A percentile compares a stretch with the other conserved stretches of the same genome.
Evolutionary conservation across 257 asterid genomes (phyloP).

Genomic region (Buddleja alternifolia): DNA sequence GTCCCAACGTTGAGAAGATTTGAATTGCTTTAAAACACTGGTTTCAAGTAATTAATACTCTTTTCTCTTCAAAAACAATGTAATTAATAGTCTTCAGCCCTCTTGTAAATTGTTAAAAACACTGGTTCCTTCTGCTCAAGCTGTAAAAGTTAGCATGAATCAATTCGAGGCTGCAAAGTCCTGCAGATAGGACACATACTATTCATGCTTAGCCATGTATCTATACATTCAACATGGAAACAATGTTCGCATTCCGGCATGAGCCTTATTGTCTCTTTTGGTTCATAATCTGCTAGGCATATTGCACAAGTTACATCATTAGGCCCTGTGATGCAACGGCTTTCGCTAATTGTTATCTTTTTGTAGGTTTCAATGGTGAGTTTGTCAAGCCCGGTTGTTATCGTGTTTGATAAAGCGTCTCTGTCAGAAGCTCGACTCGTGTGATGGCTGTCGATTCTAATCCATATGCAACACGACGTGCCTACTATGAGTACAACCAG

Average conservation of each 20-base stretch:
- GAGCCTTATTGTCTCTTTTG: constrained; percentile 39
- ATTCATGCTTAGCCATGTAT: constrained; percentile 40
- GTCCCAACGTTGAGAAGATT: too few relatives aligned
- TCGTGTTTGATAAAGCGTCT: constrained; percentile 26
- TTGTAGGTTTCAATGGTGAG: constrained; percentile 35
- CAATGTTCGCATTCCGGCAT: constrained; percentile 47
- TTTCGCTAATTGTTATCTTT: constrained; percentile 35
- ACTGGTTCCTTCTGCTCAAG: background rate
- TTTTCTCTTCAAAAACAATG: too few relatives aligned
- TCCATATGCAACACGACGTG: constrained; percentile 29
- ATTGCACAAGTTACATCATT: constrained; percentile 38
- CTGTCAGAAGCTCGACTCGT: constrained; percentile 18
- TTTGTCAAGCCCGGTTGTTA: constrained; percentile 27
- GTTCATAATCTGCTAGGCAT: constrained; percentile 42
- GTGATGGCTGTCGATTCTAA: background rate
- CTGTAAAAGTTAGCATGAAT: background rate
- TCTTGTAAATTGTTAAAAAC: too few relatives aligned
- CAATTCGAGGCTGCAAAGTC: constrained; percentile 1
- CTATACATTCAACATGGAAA: constrained; percentile 49
- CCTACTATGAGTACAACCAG: constrained; percentile 12
- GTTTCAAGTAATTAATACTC: too few relatives aligned
- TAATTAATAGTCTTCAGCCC: too few relatives aligned
- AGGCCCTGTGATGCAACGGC: constrained; percentile 22
- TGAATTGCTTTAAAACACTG: too few relatives aligned
- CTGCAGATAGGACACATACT: constrained; percentile 47